Evolutionary conservation across 176 grass and related monocot genomes (phyloP), one percentile per base, ranked within the genome.

Genomic region (Saccharum officinarum): DNA sequence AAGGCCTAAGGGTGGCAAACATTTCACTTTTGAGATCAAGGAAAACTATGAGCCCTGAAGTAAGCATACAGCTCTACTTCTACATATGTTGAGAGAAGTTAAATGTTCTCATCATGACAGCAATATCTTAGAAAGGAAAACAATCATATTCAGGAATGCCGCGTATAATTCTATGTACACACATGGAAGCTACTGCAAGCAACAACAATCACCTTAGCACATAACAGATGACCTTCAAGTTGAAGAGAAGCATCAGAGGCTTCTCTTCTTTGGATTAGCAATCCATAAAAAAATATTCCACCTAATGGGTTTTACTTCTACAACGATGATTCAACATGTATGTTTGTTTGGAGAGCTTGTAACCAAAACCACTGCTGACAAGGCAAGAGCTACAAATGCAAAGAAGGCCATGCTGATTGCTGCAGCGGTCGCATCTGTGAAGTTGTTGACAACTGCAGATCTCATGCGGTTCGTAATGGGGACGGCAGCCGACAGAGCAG

Each of bases 391-490:
- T 34, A 83, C 79, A 80, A 98, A 98, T 52, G 96, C 87, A 75
- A 98, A 88, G 85, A 98, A 98, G 34, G 85, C 73, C 96, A 98
- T 95, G 86, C 96, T 92, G 61, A 98, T 98, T 0, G 93, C 88
- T 1, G 93, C 93, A n/a, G 89, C 85, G 0, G 87, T 91, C 0
- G 87, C 73, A 80, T 98, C 83, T 2, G 93, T 95, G 79, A 98
- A 95, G 30, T 36, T 92, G 57, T 98, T 98, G 70, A 93, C 54
- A 40, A 93, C 79, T 23, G 88, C 93, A 55, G 80, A 78, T 85
- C 93, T 92, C 87, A 98, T 95, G 80, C 96, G 91, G 80, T 94
- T 89, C 3, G 96, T 98, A 63, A 98, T 91, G 7, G 96, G 96
- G 23, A 88, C 86, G 47, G 93, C 91, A 12, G 96, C 93, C 0